Evolutionary conservation across 2,329 filamentous ascomycete species (phyloP), one percentile per base, ranked within the genome.

Genomic region (Colletotrichum liaoningense): DNA sequence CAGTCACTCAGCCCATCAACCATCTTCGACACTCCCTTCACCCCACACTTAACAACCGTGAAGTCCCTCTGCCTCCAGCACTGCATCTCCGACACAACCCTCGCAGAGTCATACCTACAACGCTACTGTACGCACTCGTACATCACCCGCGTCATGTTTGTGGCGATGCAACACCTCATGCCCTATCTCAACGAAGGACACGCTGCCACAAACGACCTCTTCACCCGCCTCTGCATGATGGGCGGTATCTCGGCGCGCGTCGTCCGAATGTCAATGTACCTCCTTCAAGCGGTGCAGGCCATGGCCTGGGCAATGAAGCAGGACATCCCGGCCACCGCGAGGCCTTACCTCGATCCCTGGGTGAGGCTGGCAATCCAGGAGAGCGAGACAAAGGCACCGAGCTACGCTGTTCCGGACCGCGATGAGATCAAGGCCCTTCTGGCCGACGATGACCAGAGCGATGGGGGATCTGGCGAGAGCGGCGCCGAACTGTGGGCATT

Each of bases 221-320:
- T 73, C 38, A 73, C 71, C 3, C 71, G 62, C 11, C 62, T 73
- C 19, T 73, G 71, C 62, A 73, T 69, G 60, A 56, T 73, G 55
- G 49, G 71, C 62, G 67, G 71, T 35, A 46, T 73, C 33, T 70
- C 67, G n/a, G 71, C 71, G 3, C 71, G 71, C 22, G 71, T 73
- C 9, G 71, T 73, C 22, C 57, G 54, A n/a, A 73, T 73, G 71
- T 66, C 71, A 16, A 63, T 73, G 46, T 65, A 73, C 67, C 71
- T 73, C 0, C 38, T 73, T 1, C 71, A 73, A 56, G 71, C 71
- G 22, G 59, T 63, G 14, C 71, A 73, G 19, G 71, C 67, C 24
- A 73, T 73, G 71, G 71, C 71, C 12, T 73, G 71, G 71, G 71
- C 71, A 3, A 73, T 71, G 71, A 71, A 73, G 33, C 62, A 65